These are phyloP conservation scores for Candolleomyces eurysporus DNA, from an alignment of 768 basidiomycete species.

Conservation along the genomic window DNA sequence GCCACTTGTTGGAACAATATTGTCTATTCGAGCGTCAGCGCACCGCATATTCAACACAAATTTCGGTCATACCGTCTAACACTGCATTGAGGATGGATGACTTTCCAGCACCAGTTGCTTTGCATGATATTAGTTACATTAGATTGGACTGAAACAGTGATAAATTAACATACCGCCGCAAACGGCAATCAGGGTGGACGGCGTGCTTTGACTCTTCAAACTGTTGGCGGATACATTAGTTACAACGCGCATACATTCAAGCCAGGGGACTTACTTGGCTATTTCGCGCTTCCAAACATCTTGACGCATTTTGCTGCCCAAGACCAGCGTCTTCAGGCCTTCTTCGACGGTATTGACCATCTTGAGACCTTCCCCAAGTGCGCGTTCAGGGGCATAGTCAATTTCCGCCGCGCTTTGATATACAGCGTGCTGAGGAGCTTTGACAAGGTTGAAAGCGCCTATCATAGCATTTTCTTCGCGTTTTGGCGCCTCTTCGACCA, in stretches of 20 bases:
- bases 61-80: slow-evolving; percentile 44
- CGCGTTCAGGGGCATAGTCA: slow-evolving; percentile 44
- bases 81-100: slow-evolving; percentile 61
- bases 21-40: slow-evolving; percentile 34
- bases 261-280: slow-evolving; percentile 34
- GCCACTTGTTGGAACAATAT: slow-evolving; percentile 63
- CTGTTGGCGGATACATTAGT: slow-evolving; percentile 25
- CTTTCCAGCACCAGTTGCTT: slow-evolving; percentile 63
- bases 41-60: neutral
- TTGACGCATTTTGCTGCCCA: slow-evolving; percentile 54
- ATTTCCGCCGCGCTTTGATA: slow-evolving; percentile 43
- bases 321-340: slow-evolving; percentile 39
- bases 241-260: neutral
- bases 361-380: slow-evolving; percentile 46
- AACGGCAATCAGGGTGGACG: slow-evolving; percentile 61
- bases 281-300: slow-evolving; percentile 61
- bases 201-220: slow-evolving; percentile 46
- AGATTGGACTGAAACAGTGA: neutral
- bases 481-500: neutral
- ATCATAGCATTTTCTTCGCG: slow-evolving; percentile 6
- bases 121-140: neutral
- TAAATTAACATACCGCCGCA: slow-evolving; percentile 48
- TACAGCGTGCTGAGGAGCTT: slow-evolving; percentile 25
- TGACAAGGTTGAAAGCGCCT: slow-evolving; percentile 14
- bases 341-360: slow-evolving; percentile 53